Percentiles rank a stretch among this genome's conserved stretches.
phyloP scores from a whole-genome alignment of 805 yeast species.

The Kodamaea fukazawae region DNA sequence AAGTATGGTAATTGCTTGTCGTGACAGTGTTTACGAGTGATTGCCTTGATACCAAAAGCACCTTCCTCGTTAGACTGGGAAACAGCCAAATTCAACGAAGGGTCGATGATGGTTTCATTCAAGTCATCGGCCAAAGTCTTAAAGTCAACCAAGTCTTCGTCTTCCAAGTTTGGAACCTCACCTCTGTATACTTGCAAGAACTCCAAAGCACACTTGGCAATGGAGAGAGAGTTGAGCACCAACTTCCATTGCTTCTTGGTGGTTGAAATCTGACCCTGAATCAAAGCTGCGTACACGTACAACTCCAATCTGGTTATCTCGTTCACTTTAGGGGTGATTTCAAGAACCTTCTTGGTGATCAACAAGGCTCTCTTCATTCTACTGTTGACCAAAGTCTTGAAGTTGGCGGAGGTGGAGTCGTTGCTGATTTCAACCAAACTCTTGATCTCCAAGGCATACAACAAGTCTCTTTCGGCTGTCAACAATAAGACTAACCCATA shows the following conservation, averaged over 20 bases:
- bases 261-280: constrained; percentile 51
- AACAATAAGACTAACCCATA: constrained; percentile 60
- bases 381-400: constrained; percentile 47
- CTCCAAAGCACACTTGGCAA: constrained; percentile 61
- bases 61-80: constrained; percentile 30
- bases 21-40: constrained; percentile 19
- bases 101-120: constrained; percentile 59
- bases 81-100: constrained; percentile 56
- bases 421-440: constrained; percentile 52
- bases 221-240: constrained; percentile 52
- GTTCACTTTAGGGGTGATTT: constrained; percentile 38
- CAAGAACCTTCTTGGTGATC: constrained; percentile 43
- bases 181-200: constrained; percentile 33
- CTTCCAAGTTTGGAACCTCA: constrained; percentile 19
- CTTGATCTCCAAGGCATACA: constrained; percentile 65
- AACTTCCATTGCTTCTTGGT: constrained; percentile 53
- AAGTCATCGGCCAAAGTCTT: constrained; percentile 52
- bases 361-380: constrained; percentile 65
- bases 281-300: constrained; percentile 43
- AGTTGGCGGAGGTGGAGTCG: constrained; percentile 37
- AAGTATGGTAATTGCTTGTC: constrained; percentile 30
- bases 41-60: constrained; percentile 7
- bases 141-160: constrained; percentile 13
- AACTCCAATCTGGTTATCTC: constrained; percentile 26
- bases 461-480: constrained; percentile 74